phyloP scores from a whole-genome alignment of 176 grass and related monocot genomes.

The Oropetium thomaeum region DNA sequence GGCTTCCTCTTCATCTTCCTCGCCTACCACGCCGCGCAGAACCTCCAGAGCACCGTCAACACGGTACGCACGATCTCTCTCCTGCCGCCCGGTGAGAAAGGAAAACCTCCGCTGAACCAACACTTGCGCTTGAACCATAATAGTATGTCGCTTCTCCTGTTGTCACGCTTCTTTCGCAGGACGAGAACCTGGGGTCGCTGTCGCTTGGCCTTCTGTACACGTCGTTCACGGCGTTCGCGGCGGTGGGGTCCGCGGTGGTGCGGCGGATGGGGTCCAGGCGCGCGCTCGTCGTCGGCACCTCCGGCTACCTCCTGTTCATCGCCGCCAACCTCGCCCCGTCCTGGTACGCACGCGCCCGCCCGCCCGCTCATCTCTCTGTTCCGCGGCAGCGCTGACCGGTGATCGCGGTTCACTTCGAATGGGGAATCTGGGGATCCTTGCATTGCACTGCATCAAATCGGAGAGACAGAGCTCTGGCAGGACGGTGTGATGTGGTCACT shows the following conservation, averaged over 20 bases:
- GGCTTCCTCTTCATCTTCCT: slow-evolving; percentile 97
- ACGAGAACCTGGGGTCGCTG: slow-evolving; percentile 70
- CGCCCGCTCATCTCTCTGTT: not conserved
- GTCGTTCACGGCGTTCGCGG: slow-evolving; percentile 85
- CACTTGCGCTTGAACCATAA: no score
- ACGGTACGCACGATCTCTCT: slow-evolving; percentile 31
- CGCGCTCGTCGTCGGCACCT: slow-evolving; percentile 71
- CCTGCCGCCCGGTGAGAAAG: accelerated
- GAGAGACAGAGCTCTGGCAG: not conserved
- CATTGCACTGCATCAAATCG: not conserved
- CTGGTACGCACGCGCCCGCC: slow-evolving; percentile 37
- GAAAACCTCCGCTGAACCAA: no score
- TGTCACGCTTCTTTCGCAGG: slow-evolving; percentile 25
- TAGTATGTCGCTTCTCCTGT: no score
- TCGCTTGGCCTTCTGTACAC: slow-evolving; percentile 82
- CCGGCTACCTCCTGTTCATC: slow-evolving; percentile 87
- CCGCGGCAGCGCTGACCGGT: not conserved
- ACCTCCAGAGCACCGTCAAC: slow-evolving; percentile 93
- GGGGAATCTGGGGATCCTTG: not conserved
- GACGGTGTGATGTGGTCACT: no score
- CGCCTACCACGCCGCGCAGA: slow-evolving; percentile 95
- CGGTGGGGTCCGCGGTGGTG: slow-evolving; percentile 68
- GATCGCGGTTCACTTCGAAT: not conserved
- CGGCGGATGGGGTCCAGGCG: slow-evolving; percentile 55
- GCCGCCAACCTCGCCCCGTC: slow-evolving; percentile 76